Conservation (phyloP, 2,329 filamentous ascomycete genomes). For the Apiospora kogelbergensis region DNA sequence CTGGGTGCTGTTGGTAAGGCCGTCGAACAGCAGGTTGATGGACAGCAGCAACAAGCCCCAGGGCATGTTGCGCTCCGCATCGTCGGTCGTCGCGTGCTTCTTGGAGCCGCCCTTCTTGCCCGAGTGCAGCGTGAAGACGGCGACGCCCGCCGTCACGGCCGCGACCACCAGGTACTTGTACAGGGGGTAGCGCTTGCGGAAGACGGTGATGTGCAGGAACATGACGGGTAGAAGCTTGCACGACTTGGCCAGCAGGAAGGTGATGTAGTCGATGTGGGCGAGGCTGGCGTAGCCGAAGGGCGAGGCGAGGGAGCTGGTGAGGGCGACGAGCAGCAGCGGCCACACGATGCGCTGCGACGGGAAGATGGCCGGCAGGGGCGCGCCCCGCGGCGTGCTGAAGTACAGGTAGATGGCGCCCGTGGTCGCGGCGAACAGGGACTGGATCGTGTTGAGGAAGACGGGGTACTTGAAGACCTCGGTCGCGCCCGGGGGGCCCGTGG, state of each 20-base stretch:
- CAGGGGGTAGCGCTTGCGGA: constrained; percentile 83
- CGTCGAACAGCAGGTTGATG: constrained; percentile 93
- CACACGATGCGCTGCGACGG: constrained; percentile 72
- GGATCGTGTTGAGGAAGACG: constrained; percentile 93
- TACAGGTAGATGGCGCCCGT: constrained; percentile 81
- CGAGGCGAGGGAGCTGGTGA: constrained; percentile 86
- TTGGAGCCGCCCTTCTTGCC: constrained; percentile 53
- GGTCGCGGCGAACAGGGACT: constrained; percentile 83
- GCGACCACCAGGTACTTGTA: constrained; percentile 96
- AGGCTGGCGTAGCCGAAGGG: constrained; percentile 94
- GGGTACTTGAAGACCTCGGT: constrained; percentile 88
- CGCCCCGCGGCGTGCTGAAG: constrained; percentile 55
- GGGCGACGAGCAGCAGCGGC: constrained; percentile 79
- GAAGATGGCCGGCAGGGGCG: constrained; percentile 65
- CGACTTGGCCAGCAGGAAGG: constrained; percentile 93
- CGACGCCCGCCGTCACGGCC: constrained; percentile 87
- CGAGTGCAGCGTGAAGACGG: constrained; percentile 89
- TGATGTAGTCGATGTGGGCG: constrained; percentile 95
- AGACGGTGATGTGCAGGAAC: constrained; percentile 91
- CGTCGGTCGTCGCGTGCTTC: constrained; percentile 29
- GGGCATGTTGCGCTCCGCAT: constrained; percentile 58
- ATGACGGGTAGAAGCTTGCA: constrained; percentile 99
- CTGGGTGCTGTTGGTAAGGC: constrained; percentile 93
- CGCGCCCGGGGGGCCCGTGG: constrained; percentile 63
- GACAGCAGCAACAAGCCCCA: constrained; percentile 83